Percentiles rank a stretch among this genome's conserved stretches.
These are phyloP conservation scores for Andrographis paniculata DNA, from an alignment of 305 asterid species.

Conservation along the genomic window DNA sequence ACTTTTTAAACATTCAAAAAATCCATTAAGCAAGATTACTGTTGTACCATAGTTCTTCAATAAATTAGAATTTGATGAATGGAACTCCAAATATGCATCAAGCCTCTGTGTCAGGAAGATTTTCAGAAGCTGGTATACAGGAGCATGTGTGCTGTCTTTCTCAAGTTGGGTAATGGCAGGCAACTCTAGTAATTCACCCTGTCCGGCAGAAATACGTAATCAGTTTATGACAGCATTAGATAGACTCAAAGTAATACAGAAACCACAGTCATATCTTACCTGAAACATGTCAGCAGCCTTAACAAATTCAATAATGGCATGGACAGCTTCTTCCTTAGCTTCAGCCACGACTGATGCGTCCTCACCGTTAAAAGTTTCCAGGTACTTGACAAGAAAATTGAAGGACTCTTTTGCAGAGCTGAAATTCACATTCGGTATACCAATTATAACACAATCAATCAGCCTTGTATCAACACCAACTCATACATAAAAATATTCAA, in stretches of 20 bases:
- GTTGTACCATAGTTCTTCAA: constrained; percentile 59
- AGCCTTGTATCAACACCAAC: not conserved
- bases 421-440: constrained; percentile 30
- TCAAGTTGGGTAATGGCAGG: constrained; percentile 84
- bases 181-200: constrained; percentile 80
- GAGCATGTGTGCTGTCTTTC: constrained; percentile 58
- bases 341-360: constrained; percentile 45
- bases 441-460: constrained; percentile 4
- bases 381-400: constrained; percentile 68
- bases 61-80: constrained; percentile 50
- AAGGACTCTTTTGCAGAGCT: constrained; percentile 72
- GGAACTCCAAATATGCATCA: constrained; percentile 66
- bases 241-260: no score
- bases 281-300: constrained; percentile 83
- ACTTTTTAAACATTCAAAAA: not conserved
- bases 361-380: constrained; percentile 75
- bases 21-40: no score
- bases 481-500: not conserved
- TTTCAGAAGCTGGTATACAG: constrained; percentile 60
- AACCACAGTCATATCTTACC: no score
- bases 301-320: constrained; percentile 66
- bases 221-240: no score
- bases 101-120: constrained; percentile 75
- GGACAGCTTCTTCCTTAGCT: constrained; percentile 82
- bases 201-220: no score